These are phyloP conservation scores for Fusarium sp. DNA, from an alignment of 2,329 filamentous ascomycete genomes.

Conservation along the genomic window DNA sequence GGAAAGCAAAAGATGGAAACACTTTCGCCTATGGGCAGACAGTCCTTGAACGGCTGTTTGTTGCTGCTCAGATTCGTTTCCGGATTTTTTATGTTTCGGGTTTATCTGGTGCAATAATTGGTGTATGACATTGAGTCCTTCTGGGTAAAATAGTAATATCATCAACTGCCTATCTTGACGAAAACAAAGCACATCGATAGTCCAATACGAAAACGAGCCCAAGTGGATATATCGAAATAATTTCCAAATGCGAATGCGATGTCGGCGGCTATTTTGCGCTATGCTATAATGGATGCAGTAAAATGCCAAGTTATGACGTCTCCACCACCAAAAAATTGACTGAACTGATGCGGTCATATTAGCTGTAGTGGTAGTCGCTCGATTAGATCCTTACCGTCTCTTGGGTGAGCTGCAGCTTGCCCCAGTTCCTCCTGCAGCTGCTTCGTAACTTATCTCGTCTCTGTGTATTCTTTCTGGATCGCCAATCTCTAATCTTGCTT, in stretches of 20 bases:
- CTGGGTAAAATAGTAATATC: conserved; percentile 38
- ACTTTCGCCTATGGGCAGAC: conserved; percentile 21
- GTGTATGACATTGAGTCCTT: conserved; percentile 29
- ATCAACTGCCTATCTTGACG: conserved; percentile 35
- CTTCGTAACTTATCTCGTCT: not conserved
- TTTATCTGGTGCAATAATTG: conserved; percentile 28
- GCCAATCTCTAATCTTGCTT: not conserved
- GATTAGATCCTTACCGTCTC: conserved; percentile 3
- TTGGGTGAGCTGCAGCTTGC: conserved; percentile 23
- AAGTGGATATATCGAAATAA: conserved; percentile 31
- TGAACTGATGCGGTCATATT: conserved; percentile 42
- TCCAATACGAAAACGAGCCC: conserved; percentile 40
- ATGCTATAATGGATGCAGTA: conserved; percentile 14
- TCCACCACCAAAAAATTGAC: conserved; percentile 28
- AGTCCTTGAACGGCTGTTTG: conserved; percentile 1
- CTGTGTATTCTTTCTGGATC: conserved; percentile 7
- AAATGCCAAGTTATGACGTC: conserved; percentile 42
- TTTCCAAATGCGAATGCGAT: conserved; percentile 38
- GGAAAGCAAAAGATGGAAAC: conserved; percentile 32
- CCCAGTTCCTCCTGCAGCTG: conserved; percentile 5
- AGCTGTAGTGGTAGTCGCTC: conserved; percentile 27
- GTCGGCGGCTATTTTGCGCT: conserved; percentile 31
- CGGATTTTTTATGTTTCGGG: conserved; percentile 22
- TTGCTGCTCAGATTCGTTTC: conserved; percentile 25
- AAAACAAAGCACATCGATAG: conserved; percentile 3